Base-by-base conservation (phyloP, 2,329 filamentous ascomycete species). In the Ophiostoma piceae region DNA sequence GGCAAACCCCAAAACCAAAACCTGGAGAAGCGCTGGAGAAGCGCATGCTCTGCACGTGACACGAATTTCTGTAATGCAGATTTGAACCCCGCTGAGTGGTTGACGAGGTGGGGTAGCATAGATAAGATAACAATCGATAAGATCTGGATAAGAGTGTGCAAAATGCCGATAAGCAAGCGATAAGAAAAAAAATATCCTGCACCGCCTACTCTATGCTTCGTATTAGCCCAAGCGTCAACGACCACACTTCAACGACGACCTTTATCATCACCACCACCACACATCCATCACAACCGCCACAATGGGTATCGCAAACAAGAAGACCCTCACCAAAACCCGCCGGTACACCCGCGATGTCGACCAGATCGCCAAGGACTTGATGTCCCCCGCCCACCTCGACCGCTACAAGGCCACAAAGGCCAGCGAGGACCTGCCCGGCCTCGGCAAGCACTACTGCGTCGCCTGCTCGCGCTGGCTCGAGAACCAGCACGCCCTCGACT, bases 401-500 rank as follows among this genome's bases (percentile, higher is more conserved):
- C 87, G 92, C 74, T 93, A 90, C 83, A 91, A 93, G 77, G 85
- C 88, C 67, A 87, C 88, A 62, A 96, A 97, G 77, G 87, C 90
- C 6, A 81, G 86, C 29, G 94, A 98, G 77, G 95, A 98, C 76
- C 84, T 97, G 47, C 95, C 95, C 2, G 94, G 89, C 0, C 84
- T 97, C 67, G 95, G 95, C 35, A 85, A 88, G 75, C 89, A 89
- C 78, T 98, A 97, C 80, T 99, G 95, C 79, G 84, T 90, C 19
- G 91, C 97, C 80, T 99, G 95, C 79, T 90, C 95, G 73, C 98
- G 96, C 82, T 98, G 92, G 90, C 98, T 96, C 79, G 94, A 98
- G 79, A 90, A 88, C 67, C 91, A 95, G 74, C 79, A 85, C 75
- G 96, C 92, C 75, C 82, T 96, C 71, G 83, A 85, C 47, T 84